These are phyloP conservation scores for Xylariales sp. DNA, from an alignment of 2,329 filamentous ascomycete genomes.

Conservation along the genomic window DNA sequence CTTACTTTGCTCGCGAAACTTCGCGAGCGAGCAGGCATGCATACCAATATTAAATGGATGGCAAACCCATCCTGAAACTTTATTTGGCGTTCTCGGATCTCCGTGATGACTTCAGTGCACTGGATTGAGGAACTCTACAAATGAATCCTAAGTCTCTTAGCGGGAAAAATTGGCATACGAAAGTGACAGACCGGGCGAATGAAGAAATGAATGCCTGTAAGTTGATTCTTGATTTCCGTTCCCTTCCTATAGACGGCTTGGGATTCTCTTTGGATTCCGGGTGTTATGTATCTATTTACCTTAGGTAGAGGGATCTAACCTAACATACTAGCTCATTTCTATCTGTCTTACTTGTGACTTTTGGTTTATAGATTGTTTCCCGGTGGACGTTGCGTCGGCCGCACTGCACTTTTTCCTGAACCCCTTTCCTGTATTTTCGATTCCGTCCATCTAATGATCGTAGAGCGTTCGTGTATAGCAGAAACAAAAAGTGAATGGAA, in stretches of 20 bases:
- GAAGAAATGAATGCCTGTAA: not conserved
- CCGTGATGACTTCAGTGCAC: not conserved
- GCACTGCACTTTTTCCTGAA: not conserved
- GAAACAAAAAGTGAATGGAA: not conserved
- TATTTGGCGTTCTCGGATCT: not conserved
- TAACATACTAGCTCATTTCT: not conserved
- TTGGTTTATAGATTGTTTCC: not conserved
- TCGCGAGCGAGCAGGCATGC: slow-evolving; percentile 10
- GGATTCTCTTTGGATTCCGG: not conserved
- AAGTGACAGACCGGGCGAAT: not conserved
- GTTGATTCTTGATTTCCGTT: not conserved
- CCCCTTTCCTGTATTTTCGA: not conserved
- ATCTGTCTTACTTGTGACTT: not conserved
- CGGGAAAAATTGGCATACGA: not conserved
- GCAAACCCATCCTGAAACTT: not conserved
- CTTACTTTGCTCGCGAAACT: slow-evolving; percentile 9
- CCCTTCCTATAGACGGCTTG: not conserved
- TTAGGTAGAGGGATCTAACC: not conserved
- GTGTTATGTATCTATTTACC: not conserved
- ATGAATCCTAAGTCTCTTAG: not conserved
- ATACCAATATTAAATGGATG: slow-evolving; percentile 11
- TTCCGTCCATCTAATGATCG: not conserved
- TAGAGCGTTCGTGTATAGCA: not conserved
- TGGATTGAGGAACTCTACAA: not conserved
- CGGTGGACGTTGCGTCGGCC: not conserved